phyloP scores from a whole-genome alignment of 148 eudicot species.

The Vaccinium corymbosum region DNA sequence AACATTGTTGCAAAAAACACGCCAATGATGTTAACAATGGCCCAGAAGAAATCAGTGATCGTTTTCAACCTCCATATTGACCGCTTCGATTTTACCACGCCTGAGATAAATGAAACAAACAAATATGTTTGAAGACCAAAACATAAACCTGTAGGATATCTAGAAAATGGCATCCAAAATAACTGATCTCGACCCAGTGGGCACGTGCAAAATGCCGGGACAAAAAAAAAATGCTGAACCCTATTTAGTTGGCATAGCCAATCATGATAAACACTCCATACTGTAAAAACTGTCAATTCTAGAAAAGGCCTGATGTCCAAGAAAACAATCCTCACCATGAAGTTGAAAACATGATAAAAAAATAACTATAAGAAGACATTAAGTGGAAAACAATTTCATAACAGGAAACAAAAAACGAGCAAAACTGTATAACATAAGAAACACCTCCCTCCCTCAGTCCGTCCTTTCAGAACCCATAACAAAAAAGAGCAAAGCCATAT shows the following conservation, averaged over 20 bases:
- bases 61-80: constrained; percentile 89
- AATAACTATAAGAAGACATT: neutral
- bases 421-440: too few species aligned
- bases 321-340: neutral
- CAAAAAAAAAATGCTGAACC: neutral
- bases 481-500: neutral
- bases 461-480: too few species aligned
- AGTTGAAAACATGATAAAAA: neutral
- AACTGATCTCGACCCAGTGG: neutral
- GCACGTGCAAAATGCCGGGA: neutral
- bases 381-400: neutral
- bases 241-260: neutral
- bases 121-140: neutral
- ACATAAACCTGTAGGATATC: neutral
- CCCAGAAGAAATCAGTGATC: constrained; percentile 67
- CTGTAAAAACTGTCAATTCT: neutral
- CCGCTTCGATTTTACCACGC: constrained; percentile 73
- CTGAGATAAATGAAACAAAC: constrained; percentile 28
- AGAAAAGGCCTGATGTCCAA: neutral
- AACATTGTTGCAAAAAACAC: constrained; percentile 84
- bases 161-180: neutral
- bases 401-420: neutral
- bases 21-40: constrained; percentile 53
- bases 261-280: neutral
- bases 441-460: too few species aligned